Conservation (phyloP, 1,284 basidiomycete species). For the Malassezia furfur region DNA sequence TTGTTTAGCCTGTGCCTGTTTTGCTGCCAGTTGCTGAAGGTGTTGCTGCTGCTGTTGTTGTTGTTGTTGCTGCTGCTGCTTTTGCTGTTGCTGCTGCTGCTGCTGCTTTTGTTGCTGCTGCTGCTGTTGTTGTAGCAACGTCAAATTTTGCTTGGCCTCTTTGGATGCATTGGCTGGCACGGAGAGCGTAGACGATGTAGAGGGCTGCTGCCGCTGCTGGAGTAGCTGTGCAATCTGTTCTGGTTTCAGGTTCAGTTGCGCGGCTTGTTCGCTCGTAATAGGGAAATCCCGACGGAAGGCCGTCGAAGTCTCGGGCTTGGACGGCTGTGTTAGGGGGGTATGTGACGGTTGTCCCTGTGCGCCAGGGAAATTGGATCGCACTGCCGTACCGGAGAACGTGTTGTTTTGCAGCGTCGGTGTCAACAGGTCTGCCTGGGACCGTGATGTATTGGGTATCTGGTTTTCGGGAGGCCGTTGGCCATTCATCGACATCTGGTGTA, state of each 20-base stretch:
- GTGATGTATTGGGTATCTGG: background rate
- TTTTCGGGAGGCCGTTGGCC: constrained; percentile 2
- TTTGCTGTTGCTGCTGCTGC: no score
- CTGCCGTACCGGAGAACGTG: no score
- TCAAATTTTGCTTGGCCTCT: constrained; percentile 6
- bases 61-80: background rate
- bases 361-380: background rate
- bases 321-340: background rate
- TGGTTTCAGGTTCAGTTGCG: constrained; percentile 24
- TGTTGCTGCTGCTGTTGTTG: no score
- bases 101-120: no score
- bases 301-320: no score
- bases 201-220: constrained; percentile 8
- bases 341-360: constrained; percentile 14
- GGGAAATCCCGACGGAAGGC: background rate
- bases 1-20: background rate
- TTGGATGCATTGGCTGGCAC: background rate
- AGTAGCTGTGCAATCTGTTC: constrained; percentile 29
- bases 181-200: no score
- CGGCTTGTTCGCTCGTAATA: constrained; percentile 26
- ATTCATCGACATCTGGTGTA: constrained; percentile 35
- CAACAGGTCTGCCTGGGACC: background rate
- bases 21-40: background rate
- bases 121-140: constrained; percentile 1
- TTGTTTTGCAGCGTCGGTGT: no score